Percentiles rank a stretch among this genome's conserved stretches.
phyloP scores from a whole-genome alignment of 129 eudicot genomes.

The Glebionis coronaria region DNA sequence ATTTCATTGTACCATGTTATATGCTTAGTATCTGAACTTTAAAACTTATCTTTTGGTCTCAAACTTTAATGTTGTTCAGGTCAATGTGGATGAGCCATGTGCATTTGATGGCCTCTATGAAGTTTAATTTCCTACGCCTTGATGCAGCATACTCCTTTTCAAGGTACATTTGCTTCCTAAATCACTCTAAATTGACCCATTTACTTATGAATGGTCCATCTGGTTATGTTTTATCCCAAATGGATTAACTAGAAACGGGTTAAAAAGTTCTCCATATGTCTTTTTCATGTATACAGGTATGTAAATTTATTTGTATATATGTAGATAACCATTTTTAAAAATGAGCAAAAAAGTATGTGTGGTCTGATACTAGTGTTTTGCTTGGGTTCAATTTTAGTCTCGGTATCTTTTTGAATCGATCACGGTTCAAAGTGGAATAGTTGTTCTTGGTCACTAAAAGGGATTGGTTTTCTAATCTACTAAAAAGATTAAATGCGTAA shows the following conservation, averaged over 20 bases:
- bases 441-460: too few species aligned
- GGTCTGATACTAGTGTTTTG: too few species aligned
- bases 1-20: background rate
- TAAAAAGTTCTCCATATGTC: background rate
- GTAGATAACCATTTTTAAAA: background rate
- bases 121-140: constrained; percentile 76
- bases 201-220: constrained; percentile 8
- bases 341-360: background rate
- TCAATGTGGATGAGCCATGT: constrained; percentile 49
- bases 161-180: constrained; percentile 41
- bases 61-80: constrained; percentile 33
- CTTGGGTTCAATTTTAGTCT: too few species aligned
- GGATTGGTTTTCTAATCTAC: too few species aligned
- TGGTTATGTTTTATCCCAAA: background rate
- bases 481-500: too few species aligned
- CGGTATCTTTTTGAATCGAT: too few species aligned
- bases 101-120: constrained; percentile 49
- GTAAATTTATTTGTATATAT: too few species aligned
- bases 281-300: background rate
- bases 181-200: constrained; percentile 2
- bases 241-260: background rate
- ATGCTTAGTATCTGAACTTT: background rate
- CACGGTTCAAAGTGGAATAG: too few species aligned
- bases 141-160: constrained; percentile 51
- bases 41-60: background rate